Conservation (phyloP, 495 filamentous ascomycete genomes). For the Penicillium canariense region DNA sequence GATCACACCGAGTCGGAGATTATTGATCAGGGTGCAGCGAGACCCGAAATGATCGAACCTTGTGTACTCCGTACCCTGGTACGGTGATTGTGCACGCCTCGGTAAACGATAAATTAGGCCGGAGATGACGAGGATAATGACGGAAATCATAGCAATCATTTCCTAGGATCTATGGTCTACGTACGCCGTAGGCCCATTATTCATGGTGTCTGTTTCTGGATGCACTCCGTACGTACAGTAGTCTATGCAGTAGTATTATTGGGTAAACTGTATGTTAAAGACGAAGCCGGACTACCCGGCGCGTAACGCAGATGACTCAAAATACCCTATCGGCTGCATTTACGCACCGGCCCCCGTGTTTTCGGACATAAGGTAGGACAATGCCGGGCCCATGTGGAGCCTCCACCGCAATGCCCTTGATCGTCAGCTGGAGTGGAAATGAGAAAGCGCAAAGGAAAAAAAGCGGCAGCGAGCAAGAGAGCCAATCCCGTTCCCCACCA, state of each 20-base stretch:
- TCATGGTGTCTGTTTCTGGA: not conserved
- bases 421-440: not conserved
- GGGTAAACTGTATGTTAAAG: not conserved
- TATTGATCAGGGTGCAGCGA: constrained; percentile 9
- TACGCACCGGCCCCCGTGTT: constrained; percentile 1
- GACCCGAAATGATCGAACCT: not conserved
- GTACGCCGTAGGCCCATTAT: no score
- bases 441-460: not conserved
- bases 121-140: not conserved
- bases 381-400: constrained; percentile 9
- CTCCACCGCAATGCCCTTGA: constrained; percentile 1
- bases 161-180: no score
- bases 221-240: not conserved
- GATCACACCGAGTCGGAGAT: constrained; percentile 19
- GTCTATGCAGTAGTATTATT: no score
- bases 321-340: constrained; percentile 3
- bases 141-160: not conserved
- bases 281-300: constrained; percentile 4
- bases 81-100: not conserved
- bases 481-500: not conserved
- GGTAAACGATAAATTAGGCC: not conserved
- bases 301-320: not conserved
- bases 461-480: not conserved
- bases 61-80: constrained; percentile 1
- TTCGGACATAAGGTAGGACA: constrained; percentile 7